phyloP scores from a whole-genome alignment of 805 yeast genomes.

The Ogataea naganishii region DNA sequence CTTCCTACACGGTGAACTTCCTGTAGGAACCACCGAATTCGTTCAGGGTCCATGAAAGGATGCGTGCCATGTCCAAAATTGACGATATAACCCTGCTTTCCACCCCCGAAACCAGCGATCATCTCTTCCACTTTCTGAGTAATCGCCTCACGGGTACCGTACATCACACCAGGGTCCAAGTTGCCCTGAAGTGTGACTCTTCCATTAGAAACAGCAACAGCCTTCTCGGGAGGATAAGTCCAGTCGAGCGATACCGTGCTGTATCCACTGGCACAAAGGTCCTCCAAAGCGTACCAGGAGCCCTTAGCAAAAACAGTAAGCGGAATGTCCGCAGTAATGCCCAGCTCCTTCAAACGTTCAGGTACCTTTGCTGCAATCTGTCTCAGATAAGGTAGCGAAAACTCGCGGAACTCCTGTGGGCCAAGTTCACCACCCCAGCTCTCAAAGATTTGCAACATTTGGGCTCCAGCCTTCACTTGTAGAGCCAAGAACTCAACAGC shows the following conservation, averaged over 20 bases:
- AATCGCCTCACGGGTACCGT: constrained; percentile 80
- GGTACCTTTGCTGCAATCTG: constrained; percentile 70
- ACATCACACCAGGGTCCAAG: constrained; percentile 89
- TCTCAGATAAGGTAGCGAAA: constrained; percentile 79
- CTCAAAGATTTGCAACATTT: constrained; percentile 93
- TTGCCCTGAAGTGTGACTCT: constrained; percentile 90
- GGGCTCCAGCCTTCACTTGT: constrained; percentile 97
- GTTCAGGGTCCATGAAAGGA: constrained; percentile 94
- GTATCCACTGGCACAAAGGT: constrained; percentile 72
- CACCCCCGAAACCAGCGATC: constrained; percentile 92
- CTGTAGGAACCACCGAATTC: constrained; percentile 72
- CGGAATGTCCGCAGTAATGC: constrained; percentile 66
- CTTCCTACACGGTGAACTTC: constrained; percentile 84
- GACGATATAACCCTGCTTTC: constrained; percentile 82
- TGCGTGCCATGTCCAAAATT: constrained; percentile 98
- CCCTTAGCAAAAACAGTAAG: constrained; percentile 90
- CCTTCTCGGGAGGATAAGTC: constrained; percentile 78
- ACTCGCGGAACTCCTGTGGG: constrained; percentile 79
- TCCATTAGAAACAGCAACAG: constrained; percentile 63
- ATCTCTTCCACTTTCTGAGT: constrained; percentile 74
- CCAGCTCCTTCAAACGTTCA: constrained; percentile 58
- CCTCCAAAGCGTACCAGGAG: constrained; percentile 93
- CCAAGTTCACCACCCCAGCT: constrained; percentile 98
- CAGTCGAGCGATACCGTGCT: constrained; percentile 91
- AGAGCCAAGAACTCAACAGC: constrained; percentile 89